Evolutionary conservation across 352 stramenopile species (phyloP).

Genomic region (Globisporangium sylvaticum): DNA sequence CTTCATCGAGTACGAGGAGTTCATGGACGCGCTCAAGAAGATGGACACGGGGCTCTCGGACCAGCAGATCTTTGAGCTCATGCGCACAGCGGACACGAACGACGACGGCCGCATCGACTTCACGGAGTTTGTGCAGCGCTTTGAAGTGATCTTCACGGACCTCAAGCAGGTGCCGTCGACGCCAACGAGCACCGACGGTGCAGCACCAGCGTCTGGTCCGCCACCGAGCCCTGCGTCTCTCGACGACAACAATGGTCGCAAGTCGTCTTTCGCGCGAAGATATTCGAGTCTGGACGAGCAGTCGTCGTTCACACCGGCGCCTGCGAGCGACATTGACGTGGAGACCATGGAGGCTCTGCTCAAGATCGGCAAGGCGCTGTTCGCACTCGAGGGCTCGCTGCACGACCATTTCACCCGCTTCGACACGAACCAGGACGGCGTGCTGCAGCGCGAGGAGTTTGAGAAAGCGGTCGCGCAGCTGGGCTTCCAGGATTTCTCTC

Average conservation of each 20-base stretch:
- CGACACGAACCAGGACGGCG: conserved; percentile 82
- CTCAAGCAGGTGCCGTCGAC: conserved; percentile 33
- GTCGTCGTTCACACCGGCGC: conserved; percentile 50
- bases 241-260: conserved; percentile 15
- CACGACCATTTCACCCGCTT: conserved; percentile 85
- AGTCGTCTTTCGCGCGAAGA: conserved; percentile 40
- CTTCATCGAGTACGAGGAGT: conserved; percentile 93
- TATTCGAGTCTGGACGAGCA: conserved; percentile 61
- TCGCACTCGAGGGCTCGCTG: conserved; percentile 63
- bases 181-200: conserved; percentile 17
- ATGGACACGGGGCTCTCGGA: conserved; percentile 91
- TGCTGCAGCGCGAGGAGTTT: conserved; percentile 76
- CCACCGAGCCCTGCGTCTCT: conserved; percentile 21
- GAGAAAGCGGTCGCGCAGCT: conserved; percentile 63
- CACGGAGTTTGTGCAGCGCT: conserved; percentile 87
- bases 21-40: conserved; percentile 86
- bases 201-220: neutral
- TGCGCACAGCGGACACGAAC: conserved; percentile 91
- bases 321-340: conserved; percentile 62
- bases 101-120: conserved; percentile 91
- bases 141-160: conserved; percentile 90
- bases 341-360: conserved; percentile 82
- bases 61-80: conserved; percentile 91
- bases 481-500: conserved; percentile 48
- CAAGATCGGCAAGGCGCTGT: conserved; percentile 74